Base-by-base conservation (phyloP, 768 basidiomycete genomes). In the Mrakia blollopis region DNA sequence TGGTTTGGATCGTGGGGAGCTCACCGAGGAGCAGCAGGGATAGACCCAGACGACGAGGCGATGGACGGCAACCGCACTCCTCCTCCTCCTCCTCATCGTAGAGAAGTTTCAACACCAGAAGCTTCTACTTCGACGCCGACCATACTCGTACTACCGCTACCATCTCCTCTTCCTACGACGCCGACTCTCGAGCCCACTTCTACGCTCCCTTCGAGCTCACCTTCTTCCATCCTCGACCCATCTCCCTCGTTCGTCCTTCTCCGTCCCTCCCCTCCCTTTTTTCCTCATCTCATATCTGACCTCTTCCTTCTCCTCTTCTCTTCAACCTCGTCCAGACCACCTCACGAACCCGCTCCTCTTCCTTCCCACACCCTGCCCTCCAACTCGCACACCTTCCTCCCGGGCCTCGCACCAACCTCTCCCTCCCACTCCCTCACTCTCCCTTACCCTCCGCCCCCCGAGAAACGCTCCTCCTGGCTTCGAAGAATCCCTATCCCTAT, bases 1-100 rank as follows among this genome's bases (percentile, higher is more conserved):
- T 68, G 65, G 65, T 41, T 68, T 9, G 65, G 65, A 6, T 68
- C n/a, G n/a, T n/a, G n/a, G n/a, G n/a, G n/a, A n/a, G n/a, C n/a
- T n/a, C n/a, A n/a, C n/a, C n/a, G 65, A 39, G 65, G 65, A 68
- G 39, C 39, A 41, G 37, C 39, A 50, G 47, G 47, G 11, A 13
- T 41, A 35, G 62, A 63, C 5, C 16, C 8, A 37, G 28, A 18
- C 35, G 32, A 30, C 21, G 16, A 30, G n/a, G 4, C 3, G 60
- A n/a, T 61, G n/a, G n/a, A 28, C 54, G n/a, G n/a, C n/a, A n/a
- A n/a, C n/a, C n/a, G n/a, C n/a, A n/a, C n/a, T n/a, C n/a, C n/a
- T n/a, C n/a, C n/a, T n/a, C n/a, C 61, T 14, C 18, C 61, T 28
- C 63, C 30, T 32, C 63, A 37, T 30, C 63, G 32, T 35, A 30